Evolutionary conservation across 129 eudicot species (phyloP).

Genomic region (Gnaphalium uliginosum): DNA sequence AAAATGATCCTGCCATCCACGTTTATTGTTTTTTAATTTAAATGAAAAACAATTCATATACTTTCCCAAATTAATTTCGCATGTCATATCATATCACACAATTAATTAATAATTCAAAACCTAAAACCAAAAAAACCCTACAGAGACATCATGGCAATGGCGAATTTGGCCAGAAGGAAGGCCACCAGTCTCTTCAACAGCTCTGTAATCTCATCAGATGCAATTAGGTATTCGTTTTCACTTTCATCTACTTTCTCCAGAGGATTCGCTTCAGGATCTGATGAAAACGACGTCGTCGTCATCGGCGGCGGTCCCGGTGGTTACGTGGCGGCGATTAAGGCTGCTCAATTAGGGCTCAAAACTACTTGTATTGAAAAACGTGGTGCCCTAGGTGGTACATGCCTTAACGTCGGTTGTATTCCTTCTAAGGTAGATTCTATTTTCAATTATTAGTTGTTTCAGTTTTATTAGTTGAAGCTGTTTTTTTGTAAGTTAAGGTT

Average conservation of each 20-base stretch:
- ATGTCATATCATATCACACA: neutral
- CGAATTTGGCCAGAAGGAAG: constrained; percentile 54
- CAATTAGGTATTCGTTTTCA: constrained; percentile 39
- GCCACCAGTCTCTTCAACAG: constrained; percentile 31
- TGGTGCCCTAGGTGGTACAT: constrained; percentile 24
- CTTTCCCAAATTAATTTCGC: neutral
- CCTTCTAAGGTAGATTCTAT: neutral
- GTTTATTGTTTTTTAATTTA: too few species aligned
- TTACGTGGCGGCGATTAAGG: constrained; percentile 93
- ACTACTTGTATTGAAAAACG: constrained; percentile 78
- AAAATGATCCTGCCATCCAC: too few species aligned
- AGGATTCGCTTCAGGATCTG: constrained; percentile 63
- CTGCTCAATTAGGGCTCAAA: constrained; percentile 87
- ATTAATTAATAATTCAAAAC: neutral
- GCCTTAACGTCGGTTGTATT: constrained; percentile 25
- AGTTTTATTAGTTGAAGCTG: neutral
- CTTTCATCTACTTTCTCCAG: constrained; percentile 38
- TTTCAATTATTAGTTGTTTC: neutral
- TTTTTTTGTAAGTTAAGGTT: neutral
- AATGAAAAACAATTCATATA: too few species aligned
- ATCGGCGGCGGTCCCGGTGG: constrained; percentile 99
- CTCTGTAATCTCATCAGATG: constrained; percentile 17
- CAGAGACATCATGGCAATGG: constrained; percentile 54
- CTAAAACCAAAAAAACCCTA: neutral
- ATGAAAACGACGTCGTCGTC: constrained; percentile 80